Base-by-base conservation (phyloP, 225 moss, liverwort and hornwort genomes). In the Sphagnum contortum region DNA sequence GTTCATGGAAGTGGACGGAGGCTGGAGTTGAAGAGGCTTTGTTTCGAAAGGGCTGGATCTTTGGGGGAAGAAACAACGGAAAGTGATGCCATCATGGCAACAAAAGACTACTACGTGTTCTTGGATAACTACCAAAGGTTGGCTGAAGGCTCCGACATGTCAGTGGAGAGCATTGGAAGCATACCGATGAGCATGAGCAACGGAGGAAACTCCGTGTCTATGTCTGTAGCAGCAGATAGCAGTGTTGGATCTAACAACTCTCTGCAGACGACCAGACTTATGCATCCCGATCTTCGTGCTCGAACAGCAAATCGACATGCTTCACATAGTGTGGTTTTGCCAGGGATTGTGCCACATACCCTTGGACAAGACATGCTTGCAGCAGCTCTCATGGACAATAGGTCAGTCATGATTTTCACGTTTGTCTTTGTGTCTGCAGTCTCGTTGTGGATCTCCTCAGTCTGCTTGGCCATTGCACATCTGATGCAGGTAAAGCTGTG, bases 161-260 rank as follows among this genome's bases (percentile, higher is more conserved):
- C 96, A 5, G 87, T 93, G 58, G 91, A 84, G 80, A 96, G 95
- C 67, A 84, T 81, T 46, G 92, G 87, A 66, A 98, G 98, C 64
- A 91, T 98, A 64, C 80, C 82, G 64, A 83, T 83, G 83, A 83
- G 77, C 66, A 87, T 87, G 72, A 93, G 87, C 66, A 85, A 85
- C 76, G 95, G 88, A n/a, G 90, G 87, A 14, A 83, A 87, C 73
- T 90, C 92, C 0, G 83, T 96, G 51, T 83, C 93, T 11, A 88
- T 89, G 77, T 89, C 92, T 6, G 80, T 80, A 47, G 74, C 29
- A 29, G 29, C 85, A 45, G 92, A 98, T 48, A 93, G 93, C 63
- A 98, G 98, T 70, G 91, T 98, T 3, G 98, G 87, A 69, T 98
- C 98, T 3, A 98, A 93, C 75, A 80, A 79, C 71, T 89, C 98